Evolutionary conservation across 192 early-diverging fungal genomes (phyloP), one percentile per base, ranked within the genome.

Genomic region (Coemansia sp.): DNA sequence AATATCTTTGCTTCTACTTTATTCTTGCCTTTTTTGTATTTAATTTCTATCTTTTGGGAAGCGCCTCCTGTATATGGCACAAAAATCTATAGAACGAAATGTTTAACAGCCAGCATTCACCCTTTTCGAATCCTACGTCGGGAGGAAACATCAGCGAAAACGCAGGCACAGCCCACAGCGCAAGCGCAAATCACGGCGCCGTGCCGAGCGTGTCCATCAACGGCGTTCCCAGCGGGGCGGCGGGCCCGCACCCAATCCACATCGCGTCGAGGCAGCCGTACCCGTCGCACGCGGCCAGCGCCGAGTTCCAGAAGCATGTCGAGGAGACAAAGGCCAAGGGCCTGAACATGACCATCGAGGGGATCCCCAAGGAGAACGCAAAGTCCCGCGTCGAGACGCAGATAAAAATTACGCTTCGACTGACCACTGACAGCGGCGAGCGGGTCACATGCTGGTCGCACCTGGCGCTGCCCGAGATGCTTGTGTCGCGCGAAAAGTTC

Each of bases 331-430:
- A 66, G 66, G 72, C 72, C 45, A 45, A 56, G 10, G 78, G 78
- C 19, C 69, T 81, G 49, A 47, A 49, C 47, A 57, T 81, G 28
- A 62, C 62, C 46, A 61, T 81, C 23, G 78, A 81, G 24, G 78
- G 78, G 18, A 74, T 81, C n/a, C 62, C 78, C 27, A 55, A 47
- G 29, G 78, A 81, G 34, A 81, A 81, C 27, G 90, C 90, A 28
- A 92, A 93, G 71, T 95, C 92, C 11, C 81, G 94, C 6, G 94
- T 96, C 36, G 94, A 98, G 78, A 98, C 95, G 20, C 95, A 95
- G 77, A 94, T 94, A 68, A 94, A 93, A 60, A 81, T 96, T 24
- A 93, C 90, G 29, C 71, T 98, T 65, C 91, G 93, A 64, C 82
- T 98, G 25, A 83, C 89, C 1, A 88, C 84, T 14, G 71, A 78